Percentiles rank a stretch among this genome's conserved stretches.
Evolutionary conservation across 306 rosid species (phyloP).

Genomic region (Fragaria ananassa): DNA sequence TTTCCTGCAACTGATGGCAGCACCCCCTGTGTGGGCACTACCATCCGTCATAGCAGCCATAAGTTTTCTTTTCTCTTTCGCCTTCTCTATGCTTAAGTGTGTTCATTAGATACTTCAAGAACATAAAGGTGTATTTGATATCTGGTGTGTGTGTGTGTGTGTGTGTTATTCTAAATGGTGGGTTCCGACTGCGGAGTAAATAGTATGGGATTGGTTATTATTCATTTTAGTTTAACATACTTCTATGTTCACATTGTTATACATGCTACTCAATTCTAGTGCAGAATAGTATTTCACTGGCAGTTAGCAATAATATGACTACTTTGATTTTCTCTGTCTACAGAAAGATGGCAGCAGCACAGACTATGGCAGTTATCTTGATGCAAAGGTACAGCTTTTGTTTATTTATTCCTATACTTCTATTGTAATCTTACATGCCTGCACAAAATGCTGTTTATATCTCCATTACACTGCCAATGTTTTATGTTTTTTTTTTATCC

Average conservation of each 20-base stretch:
- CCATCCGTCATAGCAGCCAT: neutral
- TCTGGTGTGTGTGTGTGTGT: neutral
- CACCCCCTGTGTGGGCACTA: neutral
- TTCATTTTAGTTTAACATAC: neutral
- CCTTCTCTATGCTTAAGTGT: neutral
- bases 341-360: conserved; percentile 84
- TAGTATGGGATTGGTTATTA: neutral
- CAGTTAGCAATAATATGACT: neutral
- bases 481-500: neutral
- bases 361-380: conserved; percentile 71
- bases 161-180: neutral
- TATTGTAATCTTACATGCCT: neutral
- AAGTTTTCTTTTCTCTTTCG: neutral
- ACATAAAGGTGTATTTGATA: neutral
- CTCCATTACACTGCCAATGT: neutral
- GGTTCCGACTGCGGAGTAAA: neutral
- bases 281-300: neutral
- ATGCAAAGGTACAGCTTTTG: conserved; percentile 65
- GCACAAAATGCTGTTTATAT: neutral
- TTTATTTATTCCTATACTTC: neutral
- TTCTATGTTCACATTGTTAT: conserved; percentile 4
- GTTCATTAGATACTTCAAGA: neutral
- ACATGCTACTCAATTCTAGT: conserved; percentile 10
- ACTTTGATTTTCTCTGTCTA: conserved; percentile 23
- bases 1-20: neutral